These are phyloP conservation scores for Vanrija sp. DNA, from an alignment of 1,284 basidiomycete genomes.

Conservation along the genomic window DNA sequence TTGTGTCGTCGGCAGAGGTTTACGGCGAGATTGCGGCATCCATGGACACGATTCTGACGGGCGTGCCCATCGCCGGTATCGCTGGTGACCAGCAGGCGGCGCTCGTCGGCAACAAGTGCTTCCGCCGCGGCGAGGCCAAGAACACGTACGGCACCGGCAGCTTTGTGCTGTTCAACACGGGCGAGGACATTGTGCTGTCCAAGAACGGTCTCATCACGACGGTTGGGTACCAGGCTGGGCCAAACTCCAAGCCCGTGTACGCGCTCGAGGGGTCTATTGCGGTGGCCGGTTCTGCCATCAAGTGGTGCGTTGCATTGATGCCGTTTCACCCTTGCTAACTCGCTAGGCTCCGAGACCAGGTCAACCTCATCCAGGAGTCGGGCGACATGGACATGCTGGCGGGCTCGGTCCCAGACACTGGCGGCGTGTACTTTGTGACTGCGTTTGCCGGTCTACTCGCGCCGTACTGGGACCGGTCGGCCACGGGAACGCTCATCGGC, in stretches of 20 bases:
- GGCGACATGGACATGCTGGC: slow-evolving; percentile 84
- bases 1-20: slow-evolving; percentile 87
- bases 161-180: slow-evolving; percentile 88
- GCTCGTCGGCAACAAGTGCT: slow-evolving; percentile 91
- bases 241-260: slow-evolving; percentile 72
- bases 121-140: slow-evolving; percentile 78
- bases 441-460: slow-evolving; percentile 89
- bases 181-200: slow-evolving; percentile 79
- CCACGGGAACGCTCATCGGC: slow-evolving; percentile 45
- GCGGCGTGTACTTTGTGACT: slow-evolving; percentile 94
- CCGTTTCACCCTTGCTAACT: not conserved
- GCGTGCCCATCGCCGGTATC: slow-evolving; percentile 81
- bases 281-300: slow-evolving; percentile 90
- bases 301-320: slow-evolving; percentile 58
- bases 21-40: slow-evolving; percentile 67
- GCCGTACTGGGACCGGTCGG: slow-evolving; percentile 54
- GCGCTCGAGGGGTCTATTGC: slow-evolving; percentile 93
- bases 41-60: slow-evolving; percentile 62
- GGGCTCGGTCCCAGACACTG: slow-evolving; percentile 69
- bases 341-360: slow-evolving; percentile 74
- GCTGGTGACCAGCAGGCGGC: slow-evolving; percentile 98
- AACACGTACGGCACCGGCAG: slow-evolving; percentile 95
- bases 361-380: slow-evolving; percentile 75
- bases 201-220: slow-evolving; percentile 84
- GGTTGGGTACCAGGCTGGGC: slow-evolving; percentile 86